Percentiles rank a stretch among this genome's conserved stretches.
Evolutionary conservation across 805 yeast genomes (phyloP).

Genomic region (Candida khao-thaluensis): DNA sequence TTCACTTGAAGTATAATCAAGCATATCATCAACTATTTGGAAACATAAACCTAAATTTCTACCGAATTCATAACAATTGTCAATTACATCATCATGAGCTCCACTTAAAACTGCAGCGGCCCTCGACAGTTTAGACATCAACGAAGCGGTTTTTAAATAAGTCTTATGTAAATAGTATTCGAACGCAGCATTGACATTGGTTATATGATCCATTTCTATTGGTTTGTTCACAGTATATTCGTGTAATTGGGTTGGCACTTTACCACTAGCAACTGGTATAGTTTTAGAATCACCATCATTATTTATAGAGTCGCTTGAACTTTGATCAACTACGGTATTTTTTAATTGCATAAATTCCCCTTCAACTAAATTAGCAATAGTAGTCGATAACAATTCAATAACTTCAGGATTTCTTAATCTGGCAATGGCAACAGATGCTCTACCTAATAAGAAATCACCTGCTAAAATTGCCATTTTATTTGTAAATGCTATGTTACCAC

Average conservation of each 20-base stretch:
- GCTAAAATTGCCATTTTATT: constrained; percentile 98
- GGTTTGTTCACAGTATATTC: constrained; percentile 51
- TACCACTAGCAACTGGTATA: constrained; percentile 61
- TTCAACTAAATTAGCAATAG: constrained; percentile 95
- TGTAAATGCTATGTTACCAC: constrained; percentile 90
- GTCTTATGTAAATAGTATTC: constrained; percentile 95
- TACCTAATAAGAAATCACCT: constrained; percentile 91
- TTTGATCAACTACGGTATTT: constrained; percentile 68
- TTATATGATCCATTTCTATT: constrained; percentile 49
- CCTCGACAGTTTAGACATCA: constrained; percentile 90
- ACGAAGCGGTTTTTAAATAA: constrained; percentile 88
- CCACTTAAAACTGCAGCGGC: constrained; percentile 94
- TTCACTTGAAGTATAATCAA: constrained; percentile 89
- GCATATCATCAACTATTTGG: constrained; percentile 94
- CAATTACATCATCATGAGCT: constrained; percentile 70
- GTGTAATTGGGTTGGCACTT: constrained; percentile 57
- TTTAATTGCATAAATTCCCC: constrained; percentile 99
- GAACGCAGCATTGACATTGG: constrained; percentile 82
- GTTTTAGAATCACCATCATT: constrained; percentile 48
- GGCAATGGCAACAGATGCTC: constrained; percentile 95
- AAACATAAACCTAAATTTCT: constrained; percentile 91
- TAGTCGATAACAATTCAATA: constrained; percentile 89
- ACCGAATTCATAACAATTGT: constrained; percentile 87
- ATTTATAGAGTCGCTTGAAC: constrained; percentile 44
- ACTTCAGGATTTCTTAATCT: constrained; percentile 95